Base-by-base conservation (phyloP, 345 rosid species). In the Mangifera indica region DNA sequence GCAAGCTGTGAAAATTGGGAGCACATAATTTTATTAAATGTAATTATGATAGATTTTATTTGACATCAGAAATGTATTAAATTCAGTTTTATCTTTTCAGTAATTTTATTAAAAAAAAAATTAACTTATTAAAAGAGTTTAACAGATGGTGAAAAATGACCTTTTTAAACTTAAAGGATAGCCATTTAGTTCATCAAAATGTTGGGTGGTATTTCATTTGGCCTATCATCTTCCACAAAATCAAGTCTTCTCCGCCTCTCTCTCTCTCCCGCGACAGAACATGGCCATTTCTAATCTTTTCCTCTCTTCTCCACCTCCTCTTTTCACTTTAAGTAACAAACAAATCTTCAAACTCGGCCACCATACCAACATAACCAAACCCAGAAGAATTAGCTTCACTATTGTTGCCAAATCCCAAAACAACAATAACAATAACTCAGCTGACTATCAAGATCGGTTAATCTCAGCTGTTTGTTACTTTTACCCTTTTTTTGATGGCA, bases 401-500 rank as follows among this genome's bases (percentile, higher is more conserved):
- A 40, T 84, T 63, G 63, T 70, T 8, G 78, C 84, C 63, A 83
- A 82, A 73, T 84, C 94, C 74, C 87, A 86, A 71, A 79, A 81
- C 5, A 73, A 74, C 49, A 78, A 91, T 69, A 79, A 81, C 5
- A 73, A 74, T 48, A 78, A 91, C 70, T 83, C 92, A 22, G 95
- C 83, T n/a, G 98, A 89, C 74, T 77, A 76, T 21, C 86, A 92
- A 1, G 97, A 94, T 81, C 87, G 98, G 61, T 15, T 94, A 73
- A 88, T 94, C 80, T 94, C 98, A 11, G 97, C 96, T 62, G 60
- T 92, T 45, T 87, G 93, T 76, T 94, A 92, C 85, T 92, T 94
- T 72, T 94, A 94, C 76, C 97, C 97, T 8, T 94, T 94, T 85
- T 94, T 94, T 76, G 97, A 94, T 22, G 97, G 98, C 57, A 71